Percentiles rank a stretch among this genome's conserved stretches.
Evolutionary conservation across 495 filamentous ascomycete species (phyloP).

Genomic region (Penicillium turbatum): DNA sequence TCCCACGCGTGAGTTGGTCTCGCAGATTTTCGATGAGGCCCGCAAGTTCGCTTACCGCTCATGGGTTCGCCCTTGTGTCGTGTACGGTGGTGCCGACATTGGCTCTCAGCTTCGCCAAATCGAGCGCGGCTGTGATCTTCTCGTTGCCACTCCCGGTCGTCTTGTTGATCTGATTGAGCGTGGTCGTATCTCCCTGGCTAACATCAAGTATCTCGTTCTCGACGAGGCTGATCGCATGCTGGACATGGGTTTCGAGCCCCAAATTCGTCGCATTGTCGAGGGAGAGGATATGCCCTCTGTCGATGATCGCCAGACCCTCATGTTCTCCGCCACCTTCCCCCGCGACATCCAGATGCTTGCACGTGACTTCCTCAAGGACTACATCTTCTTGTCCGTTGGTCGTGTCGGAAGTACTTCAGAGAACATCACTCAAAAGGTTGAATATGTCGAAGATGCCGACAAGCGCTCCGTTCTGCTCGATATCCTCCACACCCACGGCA

Average conservation of each 20-base stretch:
- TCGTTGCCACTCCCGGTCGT: conserved; percentile 95
- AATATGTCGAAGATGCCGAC: conserved; percentile 95
- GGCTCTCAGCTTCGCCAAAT: conserved; percentile 95
- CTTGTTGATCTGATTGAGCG: conserved; percentile 97
- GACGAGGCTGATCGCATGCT: conserved; percentile 99
- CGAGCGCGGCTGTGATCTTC: conserved; percentile 93
- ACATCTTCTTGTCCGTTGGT: conserved; percentile 96
- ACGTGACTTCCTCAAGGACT: conserved; percentile 95
- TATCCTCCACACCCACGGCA: conserved; percentile 92
- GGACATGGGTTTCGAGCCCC: conserved; percentile 99
- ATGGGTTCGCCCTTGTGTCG: conserved; percentile 96
- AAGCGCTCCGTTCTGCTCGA: conserved; percentile 97
- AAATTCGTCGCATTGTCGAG: conserved; percentile 97
- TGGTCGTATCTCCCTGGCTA: conserved; percentile 90
- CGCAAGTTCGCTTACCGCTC: conserved; percentile 98
- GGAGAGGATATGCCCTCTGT: conserved; percentile 94
- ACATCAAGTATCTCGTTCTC: conserved; percentile 98
- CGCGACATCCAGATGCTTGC: conserved; percentile 99
- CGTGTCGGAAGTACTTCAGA: conserved; percentile 99
- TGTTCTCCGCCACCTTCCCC: conserved; percentile 99
- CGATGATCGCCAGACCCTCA: conserved; percentile 87
- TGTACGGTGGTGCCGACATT: conserved; percentile 98
- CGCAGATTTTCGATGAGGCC: conserved; percentile 96
- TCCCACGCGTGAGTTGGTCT: conserved; percentile 95
- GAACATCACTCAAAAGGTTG: conserved; percentile 98